phyloP scores from a whole-genome alignment of 106 monocot species.

The Acorus calamus region DNA sequence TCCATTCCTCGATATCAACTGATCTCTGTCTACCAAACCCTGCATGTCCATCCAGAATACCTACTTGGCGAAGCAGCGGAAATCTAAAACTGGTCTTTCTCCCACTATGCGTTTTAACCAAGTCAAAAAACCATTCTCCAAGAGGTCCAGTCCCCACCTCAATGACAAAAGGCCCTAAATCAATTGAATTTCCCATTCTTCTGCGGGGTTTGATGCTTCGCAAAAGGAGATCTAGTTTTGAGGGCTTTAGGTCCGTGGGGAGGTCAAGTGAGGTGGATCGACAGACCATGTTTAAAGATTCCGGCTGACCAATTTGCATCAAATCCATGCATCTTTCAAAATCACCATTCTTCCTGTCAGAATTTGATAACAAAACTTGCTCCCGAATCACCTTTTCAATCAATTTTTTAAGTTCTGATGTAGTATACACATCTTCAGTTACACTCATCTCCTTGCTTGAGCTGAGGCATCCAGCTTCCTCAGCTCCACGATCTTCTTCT shows the following conservation, averaged over 20 bases:
- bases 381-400: slow-evolving; percentile 13
- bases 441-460: no score
- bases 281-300: slow-evolving; percentile 14
- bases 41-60: slow-evolving; percentile 5
- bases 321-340: background rate
- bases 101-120: slow-evolving; percentile 4
- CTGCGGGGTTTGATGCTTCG: slow-evolving; percentile 22
- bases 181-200: slow-evolving; percentile 21
- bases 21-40: slow-evolving; percentile 14
- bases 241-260: slow-evolving; percentile 16
- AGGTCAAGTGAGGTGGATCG: slow-evolving; percentile 8
- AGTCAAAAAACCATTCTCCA: slow-evolving; percentile 22
- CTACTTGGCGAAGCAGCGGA: slow-evolving; percentile 15
- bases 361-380: slow-evolving; percentile 11
- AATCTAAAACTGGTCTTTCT: slow-evolving; percentile 11
- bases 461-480: no score
- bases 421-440: background rate
- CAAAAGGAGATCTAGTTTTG: slow-evolving; percentile 7
- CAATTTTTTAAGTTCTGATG: slow-evolving; percentile 12
- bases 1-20: background rate
- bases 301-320: slow-evolving; percentile 1
- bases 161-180: slow-evolving; percentile 8
- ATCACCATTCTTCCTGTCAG: slow-evolving; percentile 2
- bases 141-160: slow-evolving; percentile 15
- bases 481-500: no score